These are phyloP conservation scores for Wickerhamiella infanticola DNA, from an alignment of 1,139 yeast genomes.

Conservation along the genomic window DNA sequence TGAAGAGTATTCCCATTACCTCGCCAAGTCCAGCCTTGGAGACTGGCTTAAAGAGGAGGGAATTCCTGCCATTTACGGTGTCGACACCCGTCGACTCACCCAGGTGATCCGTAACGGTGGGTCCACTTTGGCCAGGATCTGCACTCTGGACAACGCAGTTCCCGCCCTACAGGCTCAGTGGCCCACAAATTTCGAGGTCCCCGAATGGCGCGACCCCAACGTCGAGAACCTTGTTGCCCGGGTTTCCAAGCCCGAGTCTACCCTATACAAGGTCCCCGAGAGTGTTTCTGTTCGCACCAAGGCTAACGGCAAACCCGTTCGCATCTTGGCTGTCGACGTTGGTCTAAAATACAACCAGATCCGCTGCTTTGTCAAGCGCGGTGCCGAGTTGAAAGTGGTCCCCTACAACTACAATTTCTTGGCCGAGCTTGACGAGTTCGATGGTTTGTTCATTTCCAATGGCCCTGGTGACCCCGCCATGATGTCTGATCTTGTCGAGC, in stretches of 20 bases:
- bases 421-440: slow-evolving; percentile 42
- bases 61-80: slow-evolving; percentile 93
- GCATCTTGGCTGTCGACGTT: slow-evolving; percentile 85
- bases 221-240: slow-evolving; percentile 77
- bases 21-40: slow-evolving; percentile 85
- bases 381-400: slow-evolving; percentile 89
- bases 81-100: slow-evolving; percentile 91
- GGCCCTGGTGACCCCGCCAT: slow-evolving; percentile 99
- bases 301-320: slow-evolving; percentile 51
- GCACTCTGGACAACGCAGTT: slow-evolving; percentile 24
- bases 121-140: slow-evolving; percentile 76
- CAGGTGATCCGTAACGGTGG: slow-evolving; percentile 86
- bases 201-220: slow-evolving; percentile 92
- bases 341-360: slow-evolving; percentile 98
- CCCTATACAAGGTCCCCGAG: slow-evolving; percentile 43
- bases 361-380: slow-evolving; percentile 90
- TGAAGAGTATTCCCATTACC: slow-evolving; percentile 84
- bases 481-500: slow-evolving; percentile 48
- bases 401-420: slow-evolving; percentile 90
- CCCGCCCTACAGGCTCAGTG: slow-evolving; percentile 26
- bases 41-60: slow-evolving; percentile 86
- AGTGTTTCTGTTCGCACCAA: slow-evolving; percentile 27
- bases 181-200: slow-evolving; percentile 50
- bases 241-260: slow-evolving; percentile 69
- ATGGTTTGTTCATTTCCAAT: slow-evolving; percentile 90